These are phyloP conservation scores for Candida silvicultrix DNA, from an alignment of 805 yeast species.

Conservation along the genomic window DNA sequence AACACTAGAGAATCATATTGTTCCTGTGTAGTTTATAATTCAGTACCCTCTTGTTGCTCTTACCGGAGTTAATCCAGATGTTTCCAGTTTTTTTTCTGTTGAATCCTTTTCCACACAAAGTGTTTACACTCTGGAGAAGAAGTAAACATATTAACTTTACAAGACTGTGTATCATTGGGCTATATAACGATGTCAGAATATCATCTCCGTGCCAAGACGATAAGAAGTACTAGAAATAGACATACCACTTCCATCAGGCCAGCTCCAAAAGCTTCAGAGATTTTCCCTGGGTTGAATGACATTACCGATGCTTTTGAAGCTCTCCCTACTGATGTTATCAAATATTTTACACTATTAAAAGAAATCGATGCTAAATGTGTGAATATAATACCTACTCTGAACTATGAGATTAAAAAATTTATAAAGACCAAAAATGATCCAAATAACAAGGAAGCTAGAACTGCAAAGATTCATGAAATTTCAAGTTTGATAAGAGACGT, in stretches of 20 bases:
- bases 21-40: no score
- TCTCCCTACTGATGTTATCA: conserved; percentile 73
- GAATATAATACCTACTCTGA: conserved; percentile 61
- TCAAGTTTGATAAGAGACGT: conserved; percentile 50
- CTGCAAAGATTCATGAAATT: conserved; percentile 28
- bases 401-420: conserved; percentile 44
- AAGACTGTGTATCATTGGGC: background rate
- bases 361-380: conserved; percentile 96
- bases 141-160: no score
- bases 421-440: conserved; percentile 26
- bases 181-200: background rate
- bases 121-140: no score
- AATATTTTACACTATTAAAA: conserved; percentile 80
- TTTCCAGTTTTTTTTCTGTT: no score
- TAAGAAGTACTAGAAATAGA: background rate
- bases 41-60: no score
- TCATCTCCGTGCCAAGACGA: background rate
- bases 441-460: conserved; percentile 11
- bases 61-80: no score
- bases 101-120: no score
- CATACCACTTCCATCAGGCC: conserved; percentile 7
- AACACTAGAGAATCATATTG: no score
- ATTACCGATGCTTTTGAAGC: conserved; percentile 88
- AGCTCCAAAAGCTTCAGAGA: conserved; percentile 26
- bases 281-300: conserved; percentile 86